Conservation (phyloP, 331 rosid species). For the Erythrophleum ivorense region DNA sequence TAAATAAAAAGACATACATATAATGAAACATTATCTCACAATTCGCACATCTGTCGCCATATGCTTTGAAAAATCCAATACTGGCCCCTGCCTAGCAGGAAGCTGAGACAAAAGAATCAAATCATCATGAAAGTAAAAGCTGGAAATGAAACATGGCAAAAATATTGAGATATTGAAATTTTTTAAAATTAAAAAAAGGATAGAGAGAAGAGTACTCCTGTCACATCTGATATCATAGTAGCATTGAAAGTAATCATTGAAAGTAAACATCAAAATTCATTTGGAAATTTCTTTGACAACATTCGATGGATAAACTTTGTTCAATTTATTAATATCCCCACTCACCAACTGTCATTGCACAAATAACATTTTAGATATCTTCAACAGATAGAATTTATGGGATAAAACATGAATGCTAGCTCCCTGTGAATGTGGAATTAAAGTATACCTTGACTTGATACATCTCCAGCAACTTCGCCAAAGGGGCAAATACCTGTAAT, state of each 20-base stretch:
- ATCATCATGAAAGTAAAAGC: constrained; percentile 22
- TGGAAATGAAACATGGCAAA: not conserved
- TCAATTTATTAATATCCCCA: too few relatives aligned
- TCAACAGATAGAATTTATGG: not conserved
- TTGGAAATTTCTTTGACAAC: too few relatives aligned
- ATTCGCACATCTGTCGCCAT: constrained; percentile 97
- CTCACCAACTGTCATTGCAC: too few relatives aligned
- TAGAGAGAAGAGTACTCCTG: not conserved
- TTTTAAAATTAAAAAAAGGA: too few relatives aligned
- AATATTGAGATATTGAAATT: too few relatives aligned
- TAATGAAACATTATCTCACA: constrained; percentile 63
- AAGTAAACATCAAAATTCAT: too few relatives aligned
- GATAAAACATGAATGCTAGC: constrained; percentile 34
- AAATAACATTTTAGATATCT: too few relatives aligned
- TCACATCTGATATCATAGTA: not conserved
- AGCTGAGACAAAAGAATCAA: constrained; percentile 59
- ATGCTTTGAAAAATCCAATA: constrained; percentile 83
- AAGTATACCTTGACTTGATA: constrained; percentile 88
- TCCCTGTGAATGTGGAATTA: not conserved
- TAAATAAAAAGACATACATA: constrained; percentile 19
- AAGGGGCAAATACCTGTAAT: constrained; percentile 98
- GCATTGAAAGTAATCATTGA: not conserved
- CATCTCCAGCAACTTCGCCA: constrained; percentile 99
- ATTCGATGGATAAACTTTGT: too few relatives aligned
- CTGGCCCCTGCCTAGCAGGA: constrained; percentile 90